These are phyloP conservation scores for Penstemon barbatus DNA, from an alignment of 257 asterid genomes.

Conservation along the genomic window DNA sequence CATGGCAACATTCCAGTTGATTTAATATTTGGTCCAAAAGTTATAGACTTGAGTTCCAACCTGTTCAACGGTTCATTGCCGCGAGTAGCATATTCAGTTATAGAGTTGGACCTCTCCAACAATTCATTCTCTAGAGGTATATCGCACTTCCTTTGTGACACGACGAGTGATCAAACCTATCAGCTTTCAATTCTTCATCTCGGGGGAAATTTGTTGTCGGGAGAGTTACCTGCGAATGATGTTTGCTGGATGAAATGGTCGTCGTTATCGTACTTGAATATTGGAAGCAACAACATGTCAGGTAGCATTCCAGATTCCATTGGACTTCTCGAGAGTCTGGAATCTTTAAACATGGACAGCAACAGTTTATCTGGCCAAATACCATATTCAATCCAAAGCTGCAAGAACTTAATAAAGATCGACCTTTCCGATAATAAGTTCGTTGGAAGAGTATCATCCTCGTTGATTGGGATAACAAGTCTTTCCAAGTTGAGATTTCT, in stretches of 20 bases:
- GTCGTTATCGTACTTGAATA: background rate
- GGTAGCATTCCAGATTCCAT: constrained; percentile 33
- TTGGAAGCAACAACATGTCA: constrained; percentile 25
- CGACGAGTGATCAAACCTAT: background rate
- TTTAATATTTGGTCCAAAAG: background rate
- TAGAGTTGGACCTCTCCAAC: constrained; percentile 26
- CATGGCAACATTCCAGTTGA: constrained; percentile 10
- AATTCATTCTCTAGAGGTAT: constrained; percentile 20
- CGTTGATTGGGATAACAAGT: constrained; percentile 16
- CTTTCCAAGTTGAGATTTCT: constrained; percentile 11
- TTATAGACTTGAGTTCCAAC: constrained; percentile 24
- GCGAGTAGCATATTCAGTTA: background rate
- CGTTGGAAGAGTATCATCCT: constrained; percentile 16
- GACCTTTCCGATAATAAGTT: constrained; percentile 25
- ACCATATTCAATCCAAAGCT: constrained; percentile 28
- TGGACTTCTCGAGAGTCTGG: constrained; percentile 18
- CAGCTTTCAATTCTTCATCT: constrained; percentile 11
- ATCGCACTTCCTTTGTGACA: constrained; percentile 22
- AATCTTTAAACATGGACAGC: constrained; percentile 18
- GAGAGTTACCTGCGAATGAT: constrained; percentile 23
- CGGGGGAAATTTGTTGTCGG: constrained; percentile 23
- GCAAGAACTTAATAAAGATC: constrained; percentile 20
- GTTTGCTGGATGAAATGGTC: constrained; percentile 36
- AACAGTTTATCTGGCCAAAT: constrained; percentile 28
- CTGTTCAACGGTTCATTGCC: constrained; percentile 32